Base-by-base conservation (phyloP, 768 basidiomycete species). In the Boletus rubescentipes region DNA sequence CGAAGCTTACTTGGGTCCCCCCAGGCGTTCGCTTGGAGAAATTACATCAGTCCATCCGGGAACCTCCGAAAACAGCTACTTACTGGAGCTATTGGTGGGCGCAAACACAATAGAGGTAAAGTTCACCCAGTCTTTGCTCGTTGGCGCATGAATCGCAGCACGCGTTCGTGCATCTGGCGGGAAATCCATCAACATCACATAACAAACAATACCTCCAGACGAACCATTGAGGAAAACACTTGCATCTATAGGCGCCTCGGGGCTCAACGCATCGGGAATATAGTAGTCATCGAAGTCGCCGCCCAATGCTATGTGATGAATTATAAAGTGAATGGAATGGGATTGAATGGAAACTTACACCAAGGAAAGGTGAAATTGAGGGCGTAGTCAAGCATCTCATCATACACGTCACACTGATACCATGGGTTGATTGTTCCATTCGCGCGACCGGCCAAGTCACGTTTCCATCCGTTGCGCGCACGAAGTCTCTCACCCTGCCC, bases 301-400 rank as follows among this genome's bases (percentile, higher is more conserved):
- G 15, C 64, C 70, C 14, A 58, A 53, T 2, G 52, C 43, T 46
- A 32, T 10, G 9, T 18, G 18, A 40, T 16, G 10, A 9, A 8
- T 8, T 36, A 23, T n/a, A 20, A 26, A 26, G 26, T 20, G 20
- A 15, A 39, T 9, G 9, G 9, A 39, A 8, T 2, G 30, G 5
- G 5, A 23, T 23, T 2, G 15, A 18, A 51, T 11, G 29, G 21
- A 20, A 5, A 39, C 74, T 21, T 66, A 80, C 72, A 60, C 78
- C 77, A 79, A 0, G 87, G 87, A 63, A 76, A 81, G 1, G 86
- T 85, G 63, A 77, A 87, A 62, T 88, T 88, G 54, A 82, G 50
- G 9, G 85, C 84, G 61, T 88, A 88, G 63, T 88, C 85, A 21
- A 85, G 61, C 67, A 83, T 77, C 71, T 83, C 81, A 48, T 81